Percentiles rank a stretch among this genome's conserved stretches.
These are phyloP conservation scores for Leucoagaricus sp. DNA, from an alignment of 1,284 basidiomycete genomes.

Conservation along the genomic window DNA sequence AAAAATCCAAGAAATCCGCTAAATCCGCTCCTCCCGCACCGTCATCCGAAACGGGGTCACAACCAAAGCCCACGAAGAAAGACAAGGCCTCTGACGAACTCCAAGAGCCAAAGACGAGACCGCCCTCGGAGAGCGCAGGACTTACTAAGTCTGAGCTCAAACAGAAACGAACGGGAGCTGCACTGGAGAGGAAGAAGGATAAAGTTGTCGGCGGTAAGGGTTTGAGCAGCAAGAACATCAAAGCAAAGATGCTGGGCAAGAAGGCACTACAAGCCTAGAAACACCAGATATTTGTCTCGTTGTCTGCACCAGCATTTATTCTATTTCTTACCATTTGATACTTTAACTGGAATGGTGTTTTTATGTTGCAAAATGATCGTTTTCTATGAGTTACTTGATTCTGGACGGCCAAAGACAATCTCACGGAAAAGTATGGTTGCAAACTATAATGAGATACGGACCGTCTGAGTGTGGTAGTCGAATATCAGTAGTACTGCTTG, in stretches of 20 bases:
- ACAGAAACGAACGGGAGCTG: conserved; percentile 45
- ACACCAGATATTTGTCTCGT: neutral
- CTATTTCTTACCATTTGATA: no score
- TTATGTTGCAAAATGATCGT: no score
- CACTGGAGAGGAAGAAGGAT: conserved; percentile 60
- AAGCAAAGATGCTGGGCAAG: conserved; percentile 54
- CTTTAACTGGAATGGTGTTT: no score
- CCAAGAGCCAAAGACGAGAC: neutral
- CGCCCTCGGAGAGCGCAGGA: neutral
- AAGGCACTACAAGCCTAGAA: conserved; percentile 36
- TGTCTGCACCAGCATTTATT: neutral
- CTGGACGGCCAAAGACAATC: no score
- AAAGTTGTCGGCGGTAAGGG: conserved; percentile 41
- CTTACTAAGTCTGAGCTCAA: conserved; percentile 45
- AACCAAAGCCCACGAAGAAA: neutral
- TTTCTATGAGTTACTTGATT: no score
- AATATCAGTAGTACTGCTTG: no score
- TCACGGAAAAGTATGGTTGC: no score
- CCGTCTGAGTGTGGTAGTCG: no score
- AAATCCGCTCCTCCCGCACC: neutral
- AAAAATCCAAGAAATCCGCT: conserved; percentile 2
- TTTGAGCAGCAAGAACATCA: conserved; percentile 49
- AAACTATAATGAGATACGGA: no score
- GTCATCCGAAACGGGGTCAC: neutral
- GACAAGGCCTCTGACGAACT: neutral